Base-by-base conservation (phyloP, 768 basidiomycete genomes). In the Mrakia gelida region DNA sequence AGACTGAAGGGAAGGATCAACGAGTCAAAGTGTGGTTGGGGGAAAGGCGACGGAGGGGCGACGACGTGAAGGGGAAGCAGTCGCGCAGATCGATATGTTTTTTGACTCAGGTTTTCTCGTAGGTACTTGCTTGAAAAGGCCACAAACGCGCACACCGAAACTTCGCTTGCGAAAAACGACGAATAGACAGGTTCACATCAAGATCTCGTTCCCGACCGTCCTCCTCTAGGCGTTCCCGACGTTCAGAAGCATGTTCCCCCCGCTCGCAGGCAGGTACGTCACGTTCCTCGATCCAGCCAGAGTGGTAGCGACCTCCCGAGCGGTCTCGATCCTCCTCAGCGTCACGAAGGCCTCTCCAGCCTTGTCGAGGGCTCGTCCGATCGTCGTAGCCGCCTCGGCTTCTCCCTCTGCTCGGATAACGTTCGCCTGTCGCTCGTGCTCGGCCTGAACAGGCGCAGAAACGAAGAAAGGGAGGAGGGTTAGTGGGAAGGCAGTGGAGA, bases 401-500 rank as follows among this genome's bases (percentile, higher is more conserved):
- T 99, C 96, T 74, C 97, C 97, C 84, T 99, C 96, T 0, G 97
- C 97, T 67, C 97, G 90, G 76, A 99, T 98, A 78, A 99, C 95
- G 0, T 95, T 92, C 0, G 97, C 97, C 87, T 98, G 95, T 79
- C 95, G 90, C 84, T 99, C 97, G 91, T 99, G 97, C 84, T 98
- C 97, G 41, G 97, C 95, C 94, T 96, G 80, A 18, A 43, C 41
- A 52, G 32, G 80, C 80, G 73, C 30, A 78, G 76, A 75, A 56
- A 28, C 73, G 56, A 59, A 11, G 30, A 41, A 21, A 6, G 21
- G 28, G 38, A 5, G 13, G 18, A 18, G 49, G 18, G 49, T 38
- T 38, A 38, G 38, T 45, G 15, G 5, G n/a, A 45, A 16, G 11
- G 45, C 11, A 10, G 1, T 15, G 28, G 45, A 41, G 4, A 32